Conservation (phyloP, 805 yeast species). For the Ogataea naganishii region DNA sequence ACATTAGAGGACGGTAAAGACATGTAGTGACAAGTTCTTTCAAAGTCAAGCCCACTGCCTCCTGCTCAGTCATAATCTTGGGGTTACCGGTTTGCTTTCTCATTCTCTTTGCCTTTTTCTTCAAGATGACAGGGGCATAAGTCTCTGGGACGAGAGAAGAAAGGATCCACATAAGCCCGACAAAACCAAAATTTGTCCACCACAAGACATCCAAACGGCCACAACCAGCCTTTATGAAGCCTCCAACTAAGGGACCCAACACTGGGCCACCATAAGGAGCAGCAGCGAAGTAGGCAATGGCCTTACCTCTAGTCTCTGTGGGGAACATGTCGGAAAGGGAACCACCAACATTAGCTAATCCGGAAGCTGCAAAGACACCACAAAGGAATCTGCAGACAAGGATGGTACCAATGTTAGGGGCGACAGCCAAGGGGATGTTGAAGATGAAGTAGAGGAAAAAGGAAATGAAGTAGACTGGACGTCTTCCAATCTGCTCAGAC, state of each 20-base stretch:
- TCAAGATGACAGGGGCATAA: conserved; percentile 73
- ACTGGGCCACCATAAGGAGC: conserved; percentile 94
- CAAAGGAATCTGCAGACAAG: conserved; percentile 78
- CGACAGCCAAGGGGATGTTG: conserved; percentile 81
- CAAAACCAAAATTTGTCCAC: conserved; percentile 91
- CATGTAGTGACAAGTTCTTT: conserved; percentile 65
- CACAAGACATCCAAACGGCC: conserved; percentile 60
- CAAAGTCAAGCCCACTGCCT: conserved; percentile 66
- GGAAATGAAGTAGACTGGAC: conserved; percentile 74
- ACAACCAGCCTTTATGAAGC: conserved; percentile 72
- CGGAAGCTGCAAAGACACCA: conserved; percentile 81
- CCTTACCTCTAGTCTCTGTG: conserved; percentile 74
- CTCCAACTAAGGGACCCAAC: conserved; percentile 80
- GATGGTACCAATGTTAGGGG: conserved; percentile 74
- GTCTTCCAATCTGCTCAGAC: conserved; percentile 78
- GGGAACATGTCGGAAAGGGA: conserved; percentile 85
- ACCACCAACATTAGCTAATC: conserved; percentile 83
- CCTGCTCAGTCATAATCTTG: conserved; percentile 88
- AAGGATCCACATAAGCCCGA: conserved; percentile 73
- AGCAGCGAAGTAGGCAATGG: conserved; percentile 85
- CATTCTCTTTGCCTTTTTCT: conserved; percentile 52
- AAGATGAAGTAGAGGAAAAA: conserved; percentile 67
- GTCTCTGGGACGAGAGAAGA: conserved; percentile 78
- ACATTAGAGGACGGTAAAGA: conserved; percentile 71
- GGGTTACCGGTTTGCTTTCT: conserved; percentile 76